Conservation (phyloP, 2,329 filamentous ascomycete species). For the Proliferodiscus dingleyae region DNA sequence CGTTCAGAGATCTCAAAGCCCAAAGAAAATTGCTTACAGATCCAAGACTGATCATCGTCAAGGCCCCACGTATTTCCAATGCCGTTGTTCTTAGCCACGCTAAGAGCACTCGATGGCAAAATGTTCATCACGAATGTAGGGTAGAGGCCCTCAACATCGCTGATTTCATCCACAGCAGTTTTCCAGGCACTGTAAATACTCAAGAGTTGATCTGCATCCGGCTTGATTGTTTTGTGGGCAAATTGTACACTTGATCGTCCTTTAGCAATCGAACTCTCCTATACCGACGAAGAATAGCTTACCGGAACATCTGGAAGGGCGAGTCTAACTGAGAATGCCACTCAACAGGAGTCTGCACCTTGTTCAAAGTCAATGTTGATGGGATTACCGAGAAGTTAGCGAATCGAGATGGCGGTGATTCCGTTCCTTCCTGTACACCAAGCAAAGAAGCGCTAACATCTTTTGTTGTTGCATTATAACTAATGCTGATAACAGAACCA, state of each 20-base stretch:
- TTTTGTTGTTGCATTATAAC: conserved; percentile 12
- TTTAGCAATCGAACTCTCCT: background rate
- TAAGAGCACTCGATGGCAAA: conserved; percentile 24
- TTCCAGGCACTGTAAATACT: conserved; percentile 35
- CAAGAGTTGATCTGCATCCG: conserved; percentile 31
- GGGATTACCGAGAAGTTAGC: conserved; percentile 15
- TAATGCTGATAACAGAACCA: conserved; percentile 8
- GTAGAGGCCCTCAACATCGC: conserved; percentile 34
- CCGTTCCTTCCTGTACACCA: conserved; percentile 14
- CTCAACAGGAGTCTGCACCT: conserved; percentile 3
- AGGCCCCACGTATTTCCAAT: conserved; percentile 38
- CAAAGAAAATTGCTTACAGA: conserved; percentile 28
- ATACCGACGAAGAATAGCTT: background rate
- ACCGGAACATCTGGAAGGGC: conserved; percentile 15
- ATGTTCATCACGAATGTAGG: conserved; percentile 36
- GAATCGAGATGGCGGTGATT: conserved; percentile 11
- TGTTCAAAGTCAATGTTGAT: background rate
- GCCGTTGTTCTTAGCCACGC: conserved; percentile 33
- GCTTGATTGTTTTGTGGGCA: conserved; percentile 34
- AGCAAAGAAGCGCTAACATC: conserved; percentile 4
- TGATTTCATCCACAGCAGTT: conserved; percentile 29
- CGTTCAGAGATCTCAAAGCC: background rate
- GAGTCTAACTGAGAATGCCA: conserved; percentile 11
- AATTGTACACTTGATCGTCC: conserved; percentile 23
- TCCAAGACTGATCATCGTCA: conserved; percentile 26